Percentiles rank a stretch among this genome's conserved stretches.
Evolutionary conservation across 768 basidiomycete species (phyloP).

Genomic region (Fomitopsis pulvina): DNA sequence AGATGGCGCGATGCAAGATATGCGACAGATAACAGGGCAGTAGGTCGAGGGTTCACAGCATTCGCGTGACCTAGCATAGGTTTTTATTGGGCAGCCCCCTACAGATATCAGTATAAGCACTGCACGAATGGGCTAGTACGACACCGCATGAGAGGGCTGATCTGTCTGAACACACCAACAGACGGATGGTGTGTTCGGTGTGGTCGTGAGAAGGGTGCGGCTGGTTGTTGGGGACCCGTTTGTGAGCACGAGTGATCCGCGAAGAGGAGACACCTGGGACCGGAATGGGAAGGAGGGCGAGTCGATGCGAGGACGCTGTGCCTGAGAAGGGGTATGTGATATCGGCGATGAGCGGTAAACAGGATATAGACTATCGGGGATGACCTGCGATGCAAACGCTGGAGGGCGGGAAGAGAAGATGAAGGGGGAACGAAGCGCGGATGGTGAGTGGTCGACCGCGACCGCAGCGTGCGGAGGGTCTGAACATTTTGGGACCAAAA

Average conservation of each 20-base stretch:
- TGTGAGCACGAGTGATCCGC: not conserved
- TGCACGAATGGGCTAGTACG: too few species aligned
- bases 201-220: too few species aligned
- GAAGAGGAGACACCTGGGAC: not conserved
- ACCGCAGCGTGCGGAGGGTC: not conserved
- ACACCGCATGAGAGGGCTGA: too few species aligned
- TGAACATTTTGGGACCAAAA: slow-evolving; percentile 1
- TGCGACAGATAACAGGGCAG: too few species aligned
- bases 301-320: not conserved
- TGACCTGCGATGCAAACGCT: not conserved
- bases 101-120: too few species aligned
- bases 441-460: not conserved
- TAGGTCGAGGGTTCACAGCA: too few species aligned
- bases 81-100: too few species aligned
- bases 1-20: too few species aligned
- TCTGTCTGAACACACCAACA: too few species aligned
- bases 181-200: too few species aligned
- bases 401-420: not conserved
- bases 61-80: too few species aligned
- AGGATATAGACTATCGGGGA: too few species aligned
- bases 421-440: not conserved
- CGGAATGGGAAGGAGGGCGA: not conserved
- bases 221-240: not conserved
- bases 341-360: not conserved
- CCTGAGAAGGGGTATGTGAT: not conserved